Conservation (phyloP, 371 early-diverging fungal species). For the Phascolomyces articulosus region DNA sequence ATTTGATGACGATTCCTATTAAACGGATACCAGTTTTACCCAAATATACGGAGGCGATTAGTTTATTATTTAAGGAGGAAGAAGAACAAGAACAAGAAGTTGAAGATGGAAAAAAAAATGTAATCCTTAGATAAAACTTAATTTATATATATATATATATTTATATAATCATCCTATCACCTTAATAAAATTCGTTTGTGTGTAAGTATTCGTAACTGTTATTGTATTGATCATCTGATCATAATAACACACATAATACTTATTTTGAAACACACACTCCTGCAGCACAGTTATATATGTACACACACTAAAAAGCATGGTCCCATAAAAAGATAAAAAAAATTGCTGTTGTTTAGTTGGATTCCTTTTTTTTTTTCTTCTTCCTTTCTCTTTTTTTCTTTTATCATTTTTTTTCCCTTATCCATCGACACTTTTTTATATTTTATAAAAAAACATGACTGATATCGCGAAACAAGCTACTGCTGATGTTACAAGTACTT, state of each 20-base stretch:
- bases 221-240: too few relatives aligned
- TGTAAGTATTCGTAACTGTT: too few relatives aligned
- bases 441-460: conserved; percentile 1
- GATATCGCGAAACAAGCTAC: neutral
- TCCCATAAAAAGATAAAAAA: neutral
- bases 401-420: neutral
- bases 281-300: neutral
- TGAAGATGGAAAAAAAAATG: neutral
- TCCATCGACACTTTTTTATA: too few relatives aligned
- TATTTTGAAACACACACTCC: conserved; percentile 7
- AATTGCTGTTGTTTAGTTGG: too few relatives aligned
- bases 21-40: conserved; percentile 65
- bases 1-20: conserved; percentile 75
- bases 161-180: too few relatives aligned
- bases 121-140: too few relatives aligned
- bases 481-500: neutral
- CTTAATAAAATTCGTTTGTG: neutral
- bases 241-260: neutral
- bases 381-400: neutral
- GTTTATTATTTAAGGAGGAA: conserved; percentile 57
- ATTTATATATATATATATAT: too few relatives aligned
- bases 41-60: conserved; percentile 59
- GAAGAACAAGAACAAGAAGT: conserved; percentile 41
- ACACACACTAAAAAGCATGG: neutral
- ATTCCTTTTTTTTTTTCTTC: neutral